phyloP scores from a whole-genome alignment of 2,329 filamentous ascomycete species.

The Fusarium sp. region DNA sequence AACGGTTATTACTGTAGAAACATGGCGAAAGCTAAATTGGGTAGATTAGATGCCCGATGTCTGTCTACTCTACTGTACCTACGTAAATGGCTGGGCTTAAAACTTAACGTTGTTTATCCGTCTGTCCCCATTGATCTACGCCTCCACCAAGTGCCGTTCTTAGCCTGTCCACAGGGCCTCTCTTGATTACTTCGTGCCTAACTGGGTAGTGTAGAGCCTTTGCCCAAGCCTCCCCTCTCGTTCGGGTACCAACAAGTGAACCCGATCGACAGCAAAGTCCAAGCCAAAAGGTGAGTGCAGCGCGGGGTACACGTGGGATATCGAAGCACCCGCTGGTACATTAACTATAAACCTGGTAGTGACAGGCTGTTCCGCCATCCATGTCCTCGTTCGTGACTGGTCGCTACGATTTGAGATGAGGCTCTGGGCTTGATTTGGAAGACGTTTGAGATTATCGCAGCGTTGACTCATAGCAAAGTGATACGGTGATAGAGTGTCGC shows the following conservation, averaged over 20 bases:
- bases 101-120: not conserved
- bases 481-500: not conserved
- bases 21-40: slow-evolving; percentile 7
- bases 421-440: slow-evolving; percentile 16
- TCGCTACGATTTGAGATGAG: slow-evolving; percentile 21
- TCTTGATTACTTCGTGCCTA: slow-evolving; percentile 33
- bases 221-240: slow-evolving; percentile 27
- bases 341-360: slow-evolving; percentile 10
- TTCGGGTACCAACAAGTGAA: slow-evolving; percentile 38
- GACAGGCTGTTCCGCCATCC: slow-evolving; percentile 21
- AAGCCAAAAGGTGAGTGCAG: slow-evolving; percentile 29
- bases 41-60: slow-evolving; percentile 31
- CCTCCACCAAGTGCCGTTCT: slow-evolving; percentile 40
- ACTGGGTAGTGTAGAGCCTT: slow-evolving; percentile 23
- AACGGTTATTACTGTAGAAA: slow-evolving; percentile 6
- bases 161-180: slow-evolving; percentile 2
- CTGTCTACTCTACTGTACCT: not conserved
- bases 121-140: slow-evolving; percentile 37
- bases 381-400: slow-evolving; percentile 28
- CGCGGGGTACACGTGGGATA: slow-evolving; percentile 41
- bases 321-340: slow-evolving; percentile 16
- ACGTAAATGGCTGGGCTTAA: not conserved
- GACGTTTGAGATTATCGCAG: slow-evolving; percentile 6
- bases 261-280: slow-evolving; percentile 26
- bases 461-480: slow-evolving; percentile 28